Base-by-base conservation (phyloP, 805 yeast species). In the Ascoidea tarda region DNA sequence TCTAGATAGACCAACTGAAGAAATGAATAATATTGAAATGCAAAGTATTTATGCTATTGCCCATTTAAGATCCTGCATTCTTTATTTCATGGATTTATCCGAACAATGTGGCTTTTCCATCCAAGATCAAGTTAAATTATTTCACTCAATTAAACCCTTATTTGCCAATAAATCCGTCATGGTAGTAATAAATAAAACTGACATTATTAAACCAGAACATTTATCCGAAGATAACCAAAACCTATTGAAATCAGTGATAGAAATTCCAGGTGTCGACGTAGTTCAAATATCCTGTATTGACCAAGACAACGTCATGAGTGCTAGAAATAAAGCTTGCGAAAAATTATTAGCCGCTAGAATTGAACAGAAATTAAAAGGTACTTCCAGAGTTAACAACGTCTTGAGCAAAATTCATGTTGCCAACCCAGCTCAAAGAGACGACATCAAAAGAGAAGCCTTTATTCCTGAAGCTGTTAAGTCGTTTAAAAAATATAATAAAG, bases 21-120 rank as follows among this genome's bases (percentile, higher is more conserved):
- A 93, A 68, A 93, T 93, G 99, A 93, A 93, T 76, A 93, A 93
- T 71, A 93, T 93, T 69, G 99, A 93, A 75, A 93, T 93, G 99
- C 99, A 93, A 74, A 86, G 96, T 50, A 93, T 93, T 64, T 93
- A 93, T 64, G 99, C 99, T 57, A 89, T 93, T 75, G 99, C 99
- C 42, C 99, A 93, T 71, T 79, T 93, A 69, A 81, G 98, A 67
- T 90, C 98, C 33, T 87, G 97, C 69, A 96, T 93, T 48, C 71
- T 93, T 64, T 93, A 93, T 73, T 93, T 93, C 66, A 93, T 93
- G 99, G 99, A 93, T 76, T 77, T 91, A 61, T 87, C 96, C 42
- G 99, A 93, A 75, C 98, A 91, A 77, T 93, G 99, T 80, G 99
- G 99, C 50, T 93, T 91, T 74, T 82, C 96, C 28, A 81, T 93